Evolutionary conservation across 73 alveolate species (phyloP), one percentile per base, ranked within the genome.

Genomic region (Tetrahymena thermophila): DNA sequence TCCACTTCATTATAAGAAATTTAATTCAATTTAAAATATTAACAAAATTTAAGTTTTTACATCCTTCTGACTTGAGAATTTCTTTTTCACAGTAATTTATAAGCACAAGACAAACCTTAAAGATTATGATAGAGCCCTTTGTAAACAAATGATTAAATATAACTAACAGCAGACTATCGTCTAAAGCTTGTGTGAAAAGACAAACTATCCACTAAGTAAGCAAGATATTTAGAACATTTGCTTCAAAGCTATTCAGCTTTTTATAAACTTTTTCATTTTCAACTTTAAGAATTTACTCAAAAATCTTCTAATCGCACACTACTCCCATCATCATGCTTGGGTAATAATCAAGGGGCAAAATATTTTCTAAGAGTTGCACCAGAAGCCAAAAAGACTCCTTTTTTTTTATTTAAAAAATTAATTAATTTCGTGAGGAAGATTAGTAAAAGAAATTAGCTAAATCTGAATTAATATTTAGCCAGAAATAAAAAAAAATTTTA

Each of bases 351-450:
- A 94, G 94, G 15, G 97, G 97, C 23, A 95, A 57, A 37, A 95
- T 56, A 35, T 89, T 95, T 56, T 95, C 97, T 31, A 95, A 85
- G 25, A 95, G 93, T 35, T 95, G 94, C 34, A 93, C 84, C 50
- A 95, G 35, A 28, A 95, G 94, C 97, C 97, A 95, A 89, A 95
- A 95, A 16, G 97, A 35, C 34, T 95, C 95, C 97, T 95, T 31
- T 31, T 10, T 28, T 44, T 9, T 3, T 15, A 35, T n/a, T 5
- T 9, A 38, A 23, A 7, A n/a, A 71, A 23, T 71, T 71, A 1
- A 71, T 17, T 71, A 71, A 71, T 19, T 50, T 50, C 7, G 0
- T 40, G 44, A 50, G 31, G 10, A 71, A 19, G 6, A 71, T 71
- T 71, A 71, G 37, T 71, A 71, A 71, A 71, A 71, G 42, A 71